phyloP scores from a whole-genome alignment of 73 alveolate species.

The Tetrahymena borealis region DNA sequence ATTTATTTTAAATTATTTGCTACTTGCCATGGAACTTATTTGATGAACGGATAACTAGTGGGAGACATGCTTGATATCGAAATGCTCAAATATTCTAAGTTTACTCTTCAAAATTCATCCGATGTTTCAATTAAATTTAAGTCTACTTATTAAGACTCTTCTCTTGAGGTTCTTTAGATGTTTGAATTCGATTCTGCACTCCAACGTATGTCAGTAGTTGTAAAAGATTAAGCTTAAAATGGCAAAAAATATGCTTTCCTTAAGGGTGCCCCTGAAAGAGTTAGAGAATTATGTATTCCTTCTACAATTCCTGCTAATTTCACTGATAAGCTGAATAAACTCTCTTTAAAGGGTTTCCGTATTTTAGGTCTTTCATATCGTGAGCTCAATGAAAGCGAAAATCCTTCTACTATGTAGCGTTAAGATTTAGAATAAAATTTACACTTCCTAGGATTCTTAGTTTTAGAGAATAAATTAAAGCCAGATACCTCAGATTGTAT shows the following conservation, averaged over 20 bases:
- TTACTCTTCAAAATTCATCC: neutral
- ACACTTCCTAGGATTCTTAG: slow-evolving; percentile 59
- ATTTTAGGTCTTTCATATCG: slow-evolving; percentile 59
- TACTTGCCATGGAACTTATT: slow-evolving; percentile 33
- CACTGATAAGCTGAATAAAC: slow-evolving; percentile 46
- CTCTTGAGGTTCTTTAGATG: slow-evolving; percentile 10
- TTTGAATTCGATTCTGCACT: slow-evolving; percentile 39
- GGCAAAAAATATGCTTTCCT: slow-evolving; percentile 36
- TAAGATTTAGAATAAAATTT: slow-evolving; percentile 53
- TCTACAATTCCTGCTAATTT: slow-evolving; percentile 55
- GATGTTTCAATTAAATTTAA: neutral
- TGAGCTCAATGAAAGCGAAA: slow-evolving; percentile 43
- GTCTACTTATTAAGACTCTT: neutral
- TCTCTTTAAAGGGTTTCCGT: slow-evolving; percentile 60
- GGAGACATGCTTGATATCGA: slow-evolving; percentile 41
- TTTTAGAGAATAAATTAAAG: slow-evolving; percentile 64
- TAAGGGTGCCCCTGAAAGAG: slow-evolving; percentile 69
- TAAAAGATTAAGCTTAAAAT: slow-evolving; percentile 14
- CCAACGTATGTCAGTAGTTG: slow-evolving; percentile 25
- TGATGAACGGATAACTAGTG: slow-evolving; percentile 29
- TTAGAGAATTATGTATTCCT: slow-evolving; percentile 54
- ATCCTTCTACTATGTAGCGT: slow-evolving; percentile 44
- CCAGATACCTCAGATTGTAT: slow-evolving; percentile 48
- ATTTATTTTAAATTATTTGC: slow-evolving; percentile 29
- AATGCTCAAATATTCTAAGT: slow-evolving; percentile 17